These are phyloP conservation scores for Mycena pura DNA, from an alignment of 768 basidiomycete species.

Conservation along the genomic window DNA sequence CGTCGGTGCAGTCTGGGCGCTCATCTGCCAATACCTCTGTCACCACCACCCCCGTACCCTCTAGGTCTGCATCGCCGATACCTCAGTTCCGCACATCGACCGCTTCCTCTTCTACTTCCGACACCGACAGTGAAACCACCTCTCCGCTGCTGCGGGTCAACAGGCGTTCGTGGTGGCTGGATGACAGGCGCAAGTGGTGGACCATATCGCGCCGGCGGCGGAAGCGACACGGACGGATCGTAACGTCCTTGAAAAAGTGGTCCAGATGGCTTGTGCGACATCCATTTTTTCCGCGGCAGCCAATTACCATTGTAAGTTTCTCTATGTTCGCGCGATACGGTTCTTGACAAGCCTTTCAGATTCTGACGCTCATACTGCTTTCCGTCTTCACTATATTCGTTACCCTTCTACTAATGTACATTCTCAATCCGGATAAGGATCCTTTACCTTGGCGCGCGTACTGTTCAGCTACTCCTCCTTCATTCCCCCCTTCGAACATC, in stretches of 20 bases:
- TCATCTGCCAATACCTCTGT: conserved; percentile 50
- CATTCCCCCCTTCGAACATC: conserved; percentile 78
- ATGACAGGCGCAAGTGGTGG: conserved; percentile 67
- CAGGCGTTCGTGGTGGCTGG: conserved; percentile 47
- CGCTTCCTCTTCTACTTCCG: conserved; percentile 60
- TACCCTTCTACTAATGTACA: conserved; percentile 87
- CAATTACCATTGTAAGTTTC: conserved; percentile 74
- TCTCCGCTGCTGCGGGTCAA: conserved; percentile 51
- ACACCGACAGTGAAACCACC: conserved; percentile 66
- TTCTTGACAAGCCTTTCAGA: conserved; percentile 44
- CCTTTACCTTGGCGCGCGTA: conserved; percentile 94
- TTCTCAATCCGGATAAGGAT: conserved; percentile 95
- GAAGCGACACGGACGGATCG: conserved; percentile 51
- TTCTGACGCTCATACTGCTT: conserved; percentile 77
- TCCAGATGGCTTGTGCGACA: conserved; percentile 65
- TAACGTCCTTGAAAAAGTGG: conserved; percentile 61
- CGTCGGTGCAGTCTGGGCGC: conserved; percentile 42
- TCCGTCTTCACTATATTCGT: conserved; percentile 82
- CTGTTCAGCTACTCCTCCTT: conserved; percentile 60
- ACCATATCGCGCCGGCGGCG: conserved; percentile 56
- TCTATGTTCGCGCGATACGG: conserved; percentile 1
- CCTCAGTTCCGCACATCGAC: conserved; percentile 58
- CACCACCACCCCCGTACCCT: conserved; percentile 61
- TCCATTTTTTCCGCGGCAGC: conserved; percentile 81
- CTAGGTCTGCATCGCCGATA: conserved; percentile 66